These are phyloP conservation scores for Posidonia oceanica DNA, from an alignment of 116 monocot species.

Conservation along the genomic window DNA sequence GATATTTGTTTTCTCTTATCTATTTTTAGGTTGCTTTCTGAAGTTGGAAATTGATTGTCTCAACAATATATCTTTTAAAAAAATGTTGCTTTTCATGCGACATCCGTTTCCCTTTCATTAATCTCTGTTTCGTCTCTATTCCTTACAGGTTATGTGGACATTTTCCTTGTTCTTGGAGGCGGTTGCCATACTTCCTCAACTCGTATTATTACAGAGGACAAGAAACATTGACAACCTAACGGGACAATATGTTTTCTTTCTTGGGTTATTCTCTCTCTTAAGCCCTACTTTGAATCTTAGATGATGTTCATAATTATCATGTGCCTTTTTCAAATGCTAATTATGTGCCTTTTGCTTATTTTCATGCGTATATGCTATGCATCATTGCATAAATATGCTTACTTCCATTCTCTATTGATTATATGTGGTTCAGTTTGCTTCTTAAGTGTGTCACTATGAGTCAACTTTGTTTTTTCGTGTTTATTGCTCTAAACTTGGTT, in stretches of 20 bases:
- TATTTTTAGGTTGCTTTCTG: not conserved
- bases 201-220: conserved; percentile 67
- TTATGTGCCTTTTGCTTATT: no score
- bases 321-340: no score
- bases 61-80: not conserved
- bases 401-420: no score
- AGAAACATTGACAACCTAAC: conserved; percentile 84
- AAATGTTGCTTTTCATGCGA: not conserved
- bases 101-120: not conserved
- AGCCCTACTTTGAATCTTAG: no score
- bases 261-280: conserved; percentile 29
- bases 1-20: not conserved
- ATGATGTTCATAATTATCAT: no score
- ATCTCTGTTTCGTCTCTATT: conserved; percentile 3
- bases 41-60: not conserved
- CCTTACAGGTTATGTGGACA: conserved; percentile 57
- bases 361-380: no score
- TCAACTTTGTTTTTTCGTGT: no score
- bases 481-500: no score
- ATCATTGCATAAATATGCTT: no score
- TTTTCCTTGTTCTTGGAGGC: conserved; percentile 77
- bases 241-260: conserved; percentile 77
- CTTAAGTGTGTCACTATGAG: no score
- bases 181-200: conserved; percentile 77
- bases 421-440: no score